These are phyloP conservation scores for Corinectria fuckeliana DNA, from an alignment of 2,329 filamentous ascomycete species.

Conservation along the genomic window DNA sequence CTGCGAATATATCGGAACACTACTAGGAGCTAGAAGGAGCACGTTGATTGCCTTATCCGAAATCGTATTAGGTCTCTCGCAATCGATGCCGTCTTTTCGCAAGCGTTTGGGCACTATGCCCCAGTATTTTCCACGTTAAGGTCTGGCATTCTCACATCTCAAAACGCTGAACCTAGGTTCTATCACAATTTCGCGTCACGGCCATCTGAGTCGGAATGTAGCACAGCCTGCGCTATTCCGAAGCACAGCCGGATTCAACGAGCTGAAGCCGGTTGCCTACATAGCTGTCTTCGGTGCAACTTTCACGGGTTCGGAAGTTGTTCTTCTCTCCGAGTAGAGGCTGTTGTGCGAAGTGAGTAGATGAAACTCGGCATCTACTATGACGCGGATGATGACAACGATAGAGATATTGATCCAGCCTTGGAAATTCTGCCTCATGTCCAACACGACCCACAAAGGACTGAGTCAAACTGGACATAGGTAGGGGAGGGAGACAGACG, in stretches of 20 bases:
- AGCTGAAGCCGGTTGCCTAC: too few relatives aligned
- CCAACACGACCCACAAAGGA: not conserved
- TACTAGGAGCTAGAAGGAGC: not conserved
- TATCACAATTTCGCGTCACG: not conserved
- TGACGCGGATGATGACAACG: too few relatives aligned
- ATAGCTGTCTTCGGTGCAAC: too few relatives aligned
- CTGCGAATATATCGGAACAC: not conserved
- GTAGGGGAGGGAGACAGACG: not conserved
- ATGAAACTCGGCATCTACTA: too few relatives aligned
- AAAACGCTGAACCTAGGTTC: not conserved
- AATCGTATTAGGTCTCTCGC: not conserved
- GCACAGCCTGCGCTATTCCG: too few relatives aligned
- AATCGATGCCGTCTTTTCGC: not conserved
- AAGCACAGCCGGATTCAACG: too few relatives aligned
- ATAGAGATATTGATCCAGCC: not conserved
- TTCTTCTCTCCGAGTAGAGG: too few relatives aligned
- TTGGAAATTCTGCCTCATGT: not conserved
- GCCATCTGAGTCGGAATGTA: too few relatives aligned
- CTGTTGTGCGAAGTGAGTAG: too few relatives aligned
- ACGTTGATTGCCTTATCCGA: not conserved
- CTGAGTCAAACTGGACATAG: not conserved
- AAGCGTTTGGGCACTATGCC: not conserved
- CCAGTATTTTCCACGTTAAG: too few relatives aligned
- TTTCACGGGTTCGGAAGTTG: too few relatives aligned
- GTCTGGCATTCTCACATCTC: too few relatives aligned